Evolutionary conservation across 805 yeast species (phyloP), one percentile per base, ranked within the genome.

Genomic region (Yamadazyma nakazawae): DNA sequence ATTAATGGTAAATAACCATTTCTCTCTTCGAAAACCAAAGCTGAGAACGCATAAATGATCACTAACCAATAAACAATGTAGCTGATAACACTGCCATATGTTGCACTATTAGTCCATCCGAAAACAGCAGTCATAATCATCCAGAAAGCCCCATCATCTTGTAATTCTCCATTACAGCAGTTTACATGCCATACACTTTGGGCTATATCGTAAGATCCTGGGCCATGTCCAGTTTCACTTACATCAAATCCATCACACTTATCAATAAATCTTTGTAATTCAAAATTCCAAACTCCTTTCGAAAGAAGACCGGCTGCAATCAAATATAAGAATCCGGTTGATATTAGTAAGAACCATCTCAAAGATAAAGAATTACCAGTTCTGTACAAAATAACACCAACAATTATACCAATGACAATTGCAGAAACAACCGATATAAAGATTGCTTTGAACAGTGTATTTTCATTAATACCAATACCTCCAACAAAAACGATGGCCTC

Each of bases 41-140:
- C 59, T 42, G 67, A 64, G 44, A 88, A 63, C 47, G 73, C 52
- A 1, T 66, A 53, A 25, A 84, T 70, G 8, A 80, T 73, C 3
- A 66, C 62, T 1, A 70, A 26, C 97, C 97, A 90, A 63, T 84
- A 90, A 0, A 73, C 46, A 51, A 79, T 76, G 67, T 90, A 90
- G 42, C 90, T 79, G 5, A 76, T 62, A 0, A 90, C 90, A 17
- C 96, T 86, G 3, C 95, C 96, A 60, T 85, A 88, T 0, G 97
- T 90, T 2, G 96, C 97, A 52, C 91, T 81, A 62, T 90, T 90
- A 12, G 94, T 89, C 97, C 97, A 90, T 1, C 97, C 97, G 42
- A 90, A 75, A 5, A 90, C 72, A 1, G 96, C 97, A 31, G 91
- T 88, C 57, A 87, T 75, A 31, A 90, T 71, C 96, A 89, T 88